Evolutionary conservation across 176 grass and related monocot genomes (phyloP).

Genomic region (Aegilops umbellulata): DNA sequence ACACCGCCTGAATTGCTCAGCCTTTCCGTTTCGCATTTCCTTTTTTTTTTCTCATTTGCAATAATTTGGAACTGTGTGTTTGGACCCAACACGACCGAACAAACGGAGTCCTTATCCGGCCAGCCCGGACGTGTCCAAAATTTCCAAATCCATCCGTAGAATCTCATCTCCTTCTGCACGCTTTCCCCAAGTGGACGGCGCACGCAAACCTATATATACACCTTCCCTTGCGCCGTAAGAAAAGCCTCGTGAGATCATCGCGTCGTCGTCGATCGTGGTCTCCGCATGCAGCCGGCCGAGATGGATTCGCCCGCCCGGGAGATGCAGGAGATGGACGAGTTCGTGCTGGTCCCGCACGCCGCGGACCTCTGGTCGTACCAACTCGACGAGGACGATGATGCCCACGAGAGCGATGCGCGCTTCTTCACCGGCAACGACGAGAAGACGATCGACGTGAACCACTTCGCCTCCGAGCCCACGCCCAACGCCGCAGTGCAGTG

Average conservation of each 20-base stretch:
- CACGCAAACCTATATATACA: conserved; percentile 1
- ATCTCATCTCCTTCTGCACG: neutral
- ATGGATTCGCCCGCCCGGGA: neutral
- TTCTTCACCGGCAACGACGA: neutral
- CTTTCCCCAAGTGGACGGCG: neutral
- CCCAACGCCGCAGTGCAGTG: neutral
- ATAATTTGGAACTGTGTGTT: neutral
- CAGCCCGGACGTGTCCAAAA: neutral
- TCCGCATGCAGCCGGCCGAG: neutral
- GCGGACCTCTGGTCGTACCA: neutral
- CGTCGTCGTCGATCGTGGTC: neutral
- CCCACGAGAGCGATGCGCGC: neutral
- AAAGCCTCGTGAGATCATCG: neutral
- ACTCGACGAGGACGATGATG: neutral
- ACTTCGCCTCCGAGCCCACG: conserved; percentile 1
- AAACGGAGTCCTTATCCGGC: neutral
- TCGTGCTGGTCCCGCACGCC: neutral
- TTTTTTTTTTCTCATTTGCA: neutral
- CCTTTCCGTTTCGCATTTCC: neutral
- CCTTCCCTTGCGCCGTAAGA: neutral
- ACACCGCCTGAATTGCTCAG: neutral
- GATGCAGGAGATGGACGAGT: neutral
- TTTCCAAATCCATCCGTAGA: neutral
- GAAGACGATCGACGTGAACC: neutral
- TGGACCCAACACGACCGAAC: neutral